These are phyloP conservation scores for Lactifluus hygrophoroides DNA, from an alignment of 768 basidiomycete genomes.

Conservation along the genomic window DNA sequence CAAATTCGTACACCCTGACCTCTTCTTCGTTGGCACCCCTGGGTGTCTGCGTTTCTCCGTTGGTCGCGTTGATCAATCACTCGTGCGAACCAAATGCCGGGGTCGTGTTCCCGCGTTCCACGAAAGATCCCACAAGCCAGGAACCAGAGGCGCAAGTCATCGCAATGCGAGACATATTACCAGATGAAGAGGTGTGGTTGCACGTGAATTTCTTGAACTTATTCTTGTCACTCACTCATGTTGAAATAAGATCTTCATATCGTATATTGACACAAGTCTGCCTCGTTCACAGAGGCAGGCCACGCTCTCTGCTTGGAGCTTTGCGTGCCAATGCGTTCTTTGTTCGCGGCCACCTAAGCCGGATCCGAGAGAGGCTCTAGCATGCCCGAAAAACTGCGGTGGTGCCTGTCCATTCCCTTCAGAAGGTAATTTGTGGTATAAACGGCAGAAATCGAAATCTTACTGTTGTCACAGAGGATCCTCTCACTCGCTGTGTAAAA, in stretches of 20 bases:
- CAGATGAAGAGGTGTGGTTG: constrained; percentile 69
- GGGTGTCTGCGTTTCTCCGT: constrained; percentile 77
- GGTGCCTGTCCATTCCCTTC: constrained; percentile 52
- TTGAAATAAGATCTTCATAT: constrained; percentile 55
- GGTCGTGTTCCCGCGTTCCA: constrained; percentile 74
- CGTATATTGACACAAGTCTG: constrained; percentile 81
- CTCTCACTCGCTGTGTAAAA: constrained; percentile 40
- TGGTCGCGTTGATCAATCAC: constrained; percentile 78
- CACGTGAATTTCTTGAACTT: not conserved
- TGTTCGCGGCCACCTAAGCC: constrained; percentile 35
- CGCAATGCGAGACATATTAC: constrained; percentile 52
- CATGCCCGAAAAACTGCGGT: constrained; percentile 63
- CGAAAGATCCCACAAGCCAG: constrained; percentile 27
- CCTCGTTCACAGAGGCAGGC: constrained; percentile 47
- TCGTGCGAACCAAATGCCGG: constrained; percentile 84
- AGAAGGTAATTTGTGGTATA: constrained; percentile 37
- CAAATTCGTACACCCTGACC: constrained; percentile 85
- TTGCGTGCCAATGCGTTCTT: constrained; percentile 59
- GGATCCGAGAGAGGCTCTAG: constrained; percentile 63
- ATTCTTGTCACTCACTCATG: not conserved
- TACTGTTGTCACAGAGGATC: constrained; percentile 33
- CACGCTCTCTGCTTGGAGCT: constrained; percentile 64
- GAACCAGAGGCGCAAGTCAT: constrained; percentile 69
- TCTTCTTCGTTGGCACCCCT: constrained; percentile 70
- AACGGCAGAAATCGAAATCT: not conserved